A percentile compares a stretch with the other conserved stretches of the same genome.
Evolutionary conservation across 768 basidiomycete species (phyloP).

Genomic region (Nidula microcarpa): DNA sequence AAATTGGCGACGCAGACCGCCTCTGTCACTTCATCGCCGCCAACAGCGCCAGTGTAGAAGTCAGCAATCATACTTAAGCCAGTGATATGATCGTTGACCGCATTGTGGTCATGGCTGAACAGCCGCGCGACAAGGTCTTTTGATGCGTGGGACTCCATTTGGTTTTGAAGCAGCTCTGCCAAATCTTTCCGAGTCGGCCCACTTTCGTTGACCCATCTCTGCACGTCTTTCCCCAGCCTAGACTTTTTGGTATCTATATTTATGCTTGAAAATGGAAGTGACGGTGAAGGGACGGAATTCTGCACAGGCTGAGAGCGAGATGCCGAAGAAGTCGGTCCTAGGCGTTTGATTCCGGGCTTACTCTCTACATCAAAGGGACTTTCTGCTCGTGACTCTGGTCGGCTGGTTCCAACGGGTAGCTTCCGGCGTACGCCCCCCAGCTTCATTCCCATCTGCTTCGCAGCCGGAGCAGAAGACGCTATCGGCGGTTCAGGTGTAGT

Average conservation of each 20-base stretch:
- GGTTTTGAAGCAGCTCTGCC: conserved; percentile 78
- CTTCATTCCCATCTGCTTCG: conserved; percentile 41
- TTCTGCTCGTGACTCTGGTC: conserved; percentile 49
- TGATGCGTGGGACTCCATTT: conserved; percentile 86
- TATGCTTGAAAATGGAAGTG: conserved; percentile 45
- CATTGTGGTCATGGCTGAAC: conserved; percentile 95
- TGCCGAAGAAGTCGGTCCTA: conserved; percentile 17
- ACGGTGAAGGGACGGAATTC: conserved; percentile 14
- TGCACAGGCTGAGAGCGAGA: conserved; percentile 18
- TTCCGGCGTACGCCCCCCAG: conserved; percentile 67
- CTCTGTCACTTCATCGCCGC: conserved; percentile 55
- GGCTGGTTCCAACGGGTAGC: conserved; percentile 57
- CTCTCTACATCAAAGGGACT: conserved; percentile 29
- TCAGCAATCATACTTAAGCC: conserved; percentile 75
- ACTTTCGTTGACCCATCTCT: conserved; percentile 83
- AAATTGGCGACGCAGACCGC: conserved; percentile 79
- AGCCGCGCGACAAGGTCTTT: conserved; percentile 72
- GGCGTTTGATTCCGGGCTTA: conserved; percentile 25
- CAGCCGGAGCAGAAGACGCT: conserved; percentile 25
- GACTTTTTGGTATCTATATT: conserved; percentile 63
- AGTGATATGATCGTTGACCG: conserved; percentile 87
- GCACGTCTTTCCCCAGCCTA: conserved; percentile 70
- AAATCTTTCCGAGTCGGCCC: conserved; percentile 85
- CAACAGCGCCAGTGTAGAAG: conserved; percentile 60
- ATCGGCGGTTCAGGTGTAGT: conserved; percentile 38